Evolutionary conservation across 345 rosid species (phyloP).

Genomic region (Cochlearia excelsa): DNA sequence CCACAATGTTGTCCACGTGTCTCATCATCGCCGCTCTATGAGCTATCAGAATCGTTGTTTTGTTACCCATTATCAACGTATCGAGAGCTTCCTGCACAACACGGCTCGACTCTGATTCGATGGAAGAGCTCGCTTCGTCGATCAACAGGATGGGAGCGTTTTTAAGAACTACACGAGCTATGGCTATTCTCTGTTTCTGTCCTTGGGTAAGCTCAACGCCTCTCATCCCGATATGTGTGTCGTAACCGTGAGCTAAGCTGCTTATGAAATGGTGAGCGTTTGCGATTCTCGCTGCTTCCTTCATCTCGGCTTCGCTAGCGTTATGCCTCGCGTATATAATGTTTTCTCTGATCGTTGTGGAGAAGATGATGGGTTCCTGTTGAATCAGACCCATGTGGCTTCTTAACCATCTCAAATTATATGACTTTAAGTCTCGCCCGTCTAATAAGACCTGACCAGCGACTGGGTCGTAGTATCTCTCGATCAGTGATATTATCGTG

Average conservation of each 20-base stretch:
- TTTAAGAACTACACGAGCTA: conserved; percentile 91
- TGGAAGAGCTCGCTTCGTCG: conserved; percentile 95
- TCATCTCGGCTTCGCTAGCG: conserved; percentile 95
- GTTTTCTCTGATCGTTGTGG: conserved; percentile 92
- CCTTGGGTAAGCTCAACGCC: conserved; percentile 98
- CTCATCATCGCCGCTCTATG: conserved; percentile 73
- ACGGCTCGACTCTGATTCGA: conserved; percentile 96
- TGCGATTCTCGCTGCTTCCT: conserved; percentile 99
- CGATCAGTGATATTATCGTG: conserved; percentile 88
- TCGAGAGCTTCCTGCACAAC: conserved; percentile 99
- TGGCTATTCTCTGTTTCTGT: conserved; percentile 96
- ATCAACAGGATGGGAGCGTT: conserved; percentile 88
- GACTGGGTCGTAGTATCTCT: conserved; percentile 95
- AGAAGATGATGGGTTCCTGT: conserved; percentile 95
- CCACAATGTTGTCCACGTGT: conserved; percentile 93
- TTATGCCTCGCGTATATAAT: conserved; percentile 97
- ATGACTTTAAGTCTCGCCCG: conserved; percentile 83
- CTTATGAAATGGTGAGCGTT: conserved; percentile 99
- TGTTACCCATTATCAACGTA: conserved; percentile 95
- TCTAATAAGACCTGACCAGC: conserved; percentile 96
- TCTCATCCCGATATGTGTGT: conserved; percentile 98
- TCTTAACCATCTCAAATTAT: conserved; percentile 94
- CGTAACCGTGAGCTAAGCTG: conserved; percentile 95
- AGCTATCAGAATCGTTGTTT: conserved; percentile 40
- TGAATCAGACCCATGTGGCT: conserved; percentile 93